Evolutionary conservation across 1,284 basidiomycete species (phyloP), one percentile per base, ranked within the genome.

Genomic region (Ustilago esculenta): DNA sequence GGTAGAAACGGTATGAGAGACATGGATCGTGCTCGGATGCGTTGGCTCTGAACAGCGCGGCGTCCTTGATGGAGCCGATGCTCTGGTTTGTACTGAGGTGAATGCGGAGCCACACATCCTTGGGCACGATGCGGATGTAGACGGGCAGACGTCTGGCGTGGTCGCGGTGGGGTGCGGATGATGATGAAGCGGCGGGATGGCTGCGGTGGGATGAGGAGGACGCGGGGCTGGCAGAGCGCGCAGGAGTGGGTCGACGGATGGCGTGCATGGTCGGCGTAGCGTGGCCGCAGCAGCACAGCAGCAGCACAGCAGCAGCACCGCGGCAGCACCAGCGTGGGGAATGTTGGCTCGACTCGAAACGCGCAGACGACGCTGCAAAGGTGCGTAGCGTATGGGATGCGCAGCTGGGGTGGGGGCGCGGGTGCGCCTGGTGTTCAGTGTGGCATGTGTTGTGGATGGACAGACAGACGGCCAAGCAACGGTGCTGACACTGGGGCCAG

Each of bases 41-140:
- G 9, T 58, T 43, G 8, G 63, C 64, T 27, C 37, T 54, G 17
- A 30, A 40, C 15, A 77, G 49, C 1, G 71, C 63, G 0, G 45
- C 34, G 15, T 75, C 73, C 32, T 77, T 77, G 49, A 77, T 58
- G 2, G 64, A 50, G 5, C 54, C 67, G 39, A 77, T 66, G 27
- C 59, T 77, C 20, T 61, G 60, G n/a, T 25, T 61, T 2, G 67
- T 48, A 33, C 43, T 25, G 18, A 75, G 27, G 34, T 77, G 72
- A 9, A 75, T 47, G 17, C 75, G 51, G 5, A 77, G 29, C 73
- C 73, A 77, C 3, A 73, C 42, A 37, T 77, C 75, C 25, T 73
- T 75, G 25, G 73, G 75, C 1, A 77, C 73, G 24, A 77, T 60
- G 23, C 75, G 69, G 21, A 77, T 46, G 44, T 77, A 72, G 47